Percentiles rank a stretch among this genome's conserved stretches.
These are phyloP conservation scores for Mimosa bimucronata DNA, from an alignment of 306 rosid genomes.

Conservation along the genomic window DNA sequence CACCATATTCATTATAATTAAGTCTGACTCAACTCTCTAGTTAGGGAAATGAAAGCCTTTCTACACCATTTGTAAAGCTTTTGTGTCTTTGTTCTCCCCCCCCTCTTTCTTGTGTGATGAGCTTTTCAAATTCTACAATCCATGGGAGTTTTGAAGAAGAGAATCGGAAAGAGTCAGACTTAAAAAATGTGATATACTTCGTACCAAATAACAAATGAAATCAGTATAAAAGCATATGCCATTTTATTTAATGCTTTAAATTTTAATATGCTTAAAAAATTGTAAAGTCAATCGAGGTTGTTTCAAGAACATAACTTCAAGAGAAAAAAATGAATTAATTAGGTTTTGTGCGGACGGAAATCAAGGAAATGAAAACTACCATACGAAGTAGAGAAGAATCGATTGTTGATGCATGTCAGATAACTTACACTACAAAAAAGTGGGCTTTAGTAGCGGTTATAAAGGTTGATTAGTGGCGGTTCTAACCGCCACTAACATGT, in stretches of 20 bases:
- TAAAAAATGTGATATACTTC: neutral
- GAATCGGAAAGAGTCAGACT: neutral
- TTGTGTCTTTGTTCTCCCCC: no score
- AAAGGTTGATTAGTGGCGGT: no score
- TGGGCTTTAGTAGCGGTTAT: no score
- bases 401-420: no score
- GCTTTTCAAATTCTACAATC: constrained; percentile 14
- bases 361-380: neutral
- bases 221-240: neutral
- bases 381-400: no score
- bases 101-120: neutral
- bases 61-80: constrained; percentile 35
- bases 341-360: neutral
- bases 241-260: neutral
- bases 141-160: neutral
- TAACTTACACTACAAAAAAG: no score
- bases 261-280: neutral
- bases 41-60: neutral
- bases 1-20: constrained; percentile 1
- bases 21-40: neutral
- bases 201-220: neutral
- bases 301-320: neutral
- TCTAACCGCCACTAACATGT: no score
- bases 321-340: neutral
- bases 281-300: neutral